Conservation (phyloP, 2,329 filamentous ascomycete genomes). For the Hyphodiscus sp. region DNA sequence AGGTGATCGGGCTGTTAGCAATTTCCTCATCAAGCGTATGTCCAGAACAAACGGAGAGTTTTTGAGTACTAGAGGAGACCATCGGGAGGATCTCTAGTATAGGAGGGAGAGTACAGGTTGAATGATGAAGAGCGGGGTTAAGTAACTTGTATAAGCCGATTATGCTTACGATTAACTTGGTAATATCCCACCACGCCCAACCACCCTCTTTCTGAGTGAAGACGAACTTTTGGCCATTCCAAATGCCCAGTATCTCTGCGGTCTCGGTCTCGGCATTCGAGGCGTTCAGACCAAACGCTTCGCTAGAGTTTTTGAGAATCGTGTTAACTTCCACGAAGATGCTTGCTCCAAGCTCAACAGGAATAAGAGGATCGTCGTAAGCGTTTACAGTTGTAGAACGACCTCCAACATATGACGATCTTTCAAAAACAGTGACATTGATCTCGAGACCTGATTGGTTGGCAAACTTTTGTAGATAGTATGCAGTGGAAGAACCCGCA, state of each 20-base stretch:
- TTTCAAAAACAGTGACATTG: slow-evolving; percentile 86
- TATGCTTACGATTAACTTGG: slow-evolving; percentile 51
- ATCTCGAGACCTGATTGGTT: slow-evolving; percentile 49
- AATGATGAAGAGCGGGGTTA: too few relatives aligned
- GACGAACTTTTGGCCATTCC: slow-evolving; percentile 74
- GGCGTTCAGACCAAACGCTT: slow-evolving; percentile 61
- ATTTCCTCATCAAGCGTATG: too few relatives aligned
- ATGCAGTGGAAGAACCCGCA: slow-evolving; percentile 80
- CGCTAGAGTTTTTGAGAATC: slow-evolving; percentile 69
- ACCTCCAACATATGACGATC: slow-evolving; percentile 70
- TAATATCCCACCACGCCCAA: slow-evolving; percentile 71
- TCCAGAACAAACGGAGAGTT: too few relatives aligned
- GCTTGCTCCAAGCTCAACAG: slow-evolving; percentile 81
- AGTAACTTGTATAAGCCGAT: too few relatives aligned
- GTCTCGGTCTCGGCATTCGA: slow-evolving; percentile 39
- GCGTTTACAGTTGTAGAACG: slow-evolving; percentile 79
- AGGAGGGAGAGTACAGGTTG: too few relatives aligned
- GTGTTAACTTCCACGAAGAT: slow-evolving; percentile 85
- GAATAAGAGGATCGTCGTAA: slow-evolving; percentile 58
- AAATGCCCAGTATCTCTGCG: slow-evolving; percentile 61
- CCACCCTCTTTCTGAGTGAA: slow-evolving; percentile 54
- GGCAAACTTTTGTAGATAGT: slow-evolving; percentile 70
- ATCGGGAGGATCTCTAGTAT: too few relatives aligned
- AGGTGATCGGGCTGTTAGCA: too few relatives aligned
- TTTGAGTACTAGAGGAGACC: too few relatives aligned